A percentile compares a stretch with the other conserved stretches of the same genome.
Conservation (phyloP, 148 eudicot genomes). For the Vaccinium myrtillus region DNA sequence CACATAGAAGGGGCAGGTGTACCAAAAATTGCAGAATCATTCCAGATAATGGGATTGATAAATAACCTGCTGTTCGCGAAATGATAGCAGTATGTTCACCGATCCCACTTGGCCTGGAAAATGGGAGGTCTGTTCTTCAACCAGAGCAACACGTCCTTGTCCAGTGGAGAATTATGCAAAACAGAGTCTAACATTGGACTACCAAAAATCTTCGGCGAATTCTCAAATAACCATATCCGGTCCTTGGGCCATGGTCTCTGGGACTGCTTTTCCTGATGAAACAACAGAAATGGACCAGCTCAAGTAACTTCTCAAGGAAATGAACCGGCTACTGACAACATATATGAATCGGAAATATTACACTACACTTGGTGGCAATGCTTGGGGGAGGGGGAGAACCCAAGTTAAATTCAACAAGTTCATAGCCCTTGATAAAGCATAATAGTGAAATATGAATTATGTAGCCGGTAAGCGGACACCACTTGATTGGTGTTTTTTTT, state of each 20-base stretch:
- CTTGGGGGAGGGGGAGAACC: neutral
- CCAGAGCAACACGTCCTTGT: constrained; percentile 84
- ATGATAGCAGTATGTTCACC: constrained; percentile 36
- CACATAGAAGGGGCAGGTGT: constrained; percentile 10
- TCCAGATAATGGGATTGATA: constrained; percentile 26
- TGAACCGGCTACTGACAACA: neutral
- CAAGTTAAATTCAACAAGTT: no score
- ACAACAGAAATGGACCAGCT: neutral
- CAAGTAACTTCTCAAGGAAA: constrained; percentile 6
- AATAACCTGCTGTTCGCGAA: constrained; percentile 12
- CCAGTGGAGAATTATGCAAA: constrained; percentile 50
- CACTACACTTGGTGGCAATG: neutral
- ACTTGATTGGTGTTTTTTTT: neutral
- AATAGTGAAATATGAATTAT: neutral
- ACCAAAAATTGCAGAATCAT: constrained; percentile 20
- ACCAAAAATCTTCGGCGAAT: constrained; percentile 56
- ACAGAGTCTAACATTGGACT: constrained; percentile 95
- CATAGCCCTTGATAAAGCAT: neutral
- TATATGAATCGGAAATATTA: neutral
- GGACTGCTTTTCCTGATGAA: constrained; percentile 73
- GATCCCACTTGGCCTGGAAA: constrained; percentile 80
- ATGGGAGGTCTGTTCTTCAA: constrained; percentile 83
- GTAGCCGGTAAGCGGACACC: neutral
- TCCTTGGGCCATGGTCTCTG: constrained; percentile 93
- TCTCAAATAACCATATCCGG: constrained; percentile 80